A percentile compares a stretch with the other conserved stretches of the same genome.
Evolutionary conservation across 306 rosid species (phyloP).

Genomic region (Begonia fuchsioides): DNA sequence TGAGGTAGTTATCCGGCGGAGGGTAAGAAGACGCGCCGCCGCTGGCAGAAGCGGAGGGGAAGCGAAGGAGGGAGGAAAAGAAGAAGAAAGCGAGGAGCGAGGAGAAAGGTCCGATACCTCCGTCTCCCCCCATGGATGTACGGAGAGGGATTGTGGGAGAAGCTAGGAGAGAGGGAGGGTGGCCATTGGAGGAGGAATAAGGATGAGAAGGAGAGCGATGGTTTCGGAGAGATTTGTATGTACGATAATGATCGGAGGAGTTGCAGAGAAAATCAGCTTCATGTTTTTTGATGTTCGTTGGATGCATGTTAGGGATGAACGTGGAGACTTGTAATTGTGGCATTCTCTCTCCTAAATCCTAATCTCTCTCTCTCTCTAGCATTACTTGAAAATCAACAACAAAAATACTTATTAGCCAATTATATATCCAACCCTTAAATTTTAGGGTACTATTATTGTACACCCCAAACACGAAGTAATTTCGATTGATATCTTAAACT

Average conservation of each 20-base stretch:
- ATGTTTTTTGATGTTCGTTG: conserved; percentile 13
- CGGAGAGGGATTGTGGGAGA: neutral
- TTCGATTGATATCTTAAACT: no score
- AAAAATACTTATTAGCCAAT: no score
- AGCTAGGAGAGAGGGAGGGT: conserved; percentile 1
- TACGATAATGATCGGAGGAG: conserved; percentile 3
- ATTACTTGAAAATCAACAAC: no score
- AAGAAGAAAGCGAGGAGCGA: conserved; percentile 8
- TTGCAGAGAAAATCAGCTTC: conserved; percentile 8
- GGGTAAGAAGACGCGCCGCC: conserved; percentile 4
- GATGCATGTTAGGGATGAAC: conserved; percentile 19
- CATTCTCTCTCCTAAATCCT: no score
- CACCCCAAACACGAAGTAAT: no score
- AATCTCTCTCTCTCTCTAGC: neutral
- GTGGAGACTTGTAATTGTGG: conserved; percentile 17
- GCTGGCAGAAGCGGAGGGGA: conserved; percentile 7
- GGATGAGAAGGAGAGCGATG: conserved; percentile 9
- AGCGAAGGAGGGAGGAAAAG: conserved; percentile 6
- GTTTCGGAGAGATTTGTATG: conserved; percentile 8
- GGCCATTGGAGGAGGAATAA: neutral
- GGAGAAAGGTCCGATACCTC: conserved; percentile 11
- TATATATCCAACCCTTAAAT: neutral
- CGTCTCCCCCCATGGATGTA: conserved; percentile 10
- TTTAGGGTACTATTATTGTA: no score
- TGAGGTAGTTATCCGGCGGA: conserved; percentile 47